A percentile compares a stretch with the other conserved stretches of the same genome.
Conservation (phyloP, 2,329 filamentous ascomycete species). For the Diaporthe velutina region DNA sequence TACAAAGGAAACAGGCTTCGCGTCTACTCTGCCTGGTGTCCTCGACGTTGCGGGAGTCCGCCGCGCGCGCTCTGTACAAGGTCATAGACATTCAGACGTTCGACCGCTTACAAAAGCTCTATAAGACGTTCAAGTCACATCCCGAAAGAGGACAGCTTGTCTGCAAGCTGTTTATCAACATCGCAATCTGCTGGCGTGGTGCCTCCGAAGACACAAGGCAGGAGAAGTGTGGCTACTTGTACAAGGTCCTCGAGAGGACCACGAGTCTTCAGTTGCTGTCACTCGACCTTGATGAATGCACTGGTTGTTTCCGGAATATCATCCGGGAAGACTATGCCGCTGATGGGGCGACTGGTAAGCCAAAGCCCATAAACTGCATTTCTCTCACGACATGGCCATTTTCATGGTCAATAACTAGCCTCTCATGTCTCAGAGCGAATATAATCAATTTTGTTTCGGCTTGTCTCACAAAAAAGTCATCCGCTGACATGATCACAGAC, state of each 20-base stretch:
- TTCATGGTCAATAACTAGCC: not conserved
- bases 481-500: not conserved
- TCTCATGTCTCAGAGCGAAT: not conserved
- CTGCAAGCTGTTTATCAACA: not conserved
- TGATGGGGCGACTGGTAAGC: not conserved
- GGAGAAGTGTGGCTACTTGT: not conserved
- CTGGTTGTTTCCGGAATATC: not conserved
- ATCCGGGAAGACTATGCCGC: too few relatives aligned
- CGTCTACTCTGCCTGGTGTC: not conserved
- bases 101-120: not conserved
- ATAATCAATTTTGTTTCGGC: not conserved
- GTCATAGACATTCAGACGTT: not conserved
- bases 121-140: not conserved
- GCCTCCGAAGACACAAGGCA: not conserved
- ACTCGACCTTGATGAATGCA: not conserved
- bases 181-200: not conserved
- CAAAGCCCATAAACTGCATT: not conserved
- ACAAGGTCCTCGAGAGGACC: not conserved
- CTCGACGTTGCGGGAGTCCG: rapidly evolving
- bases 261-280: not conserved
- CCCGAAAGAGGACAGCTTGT: not conserved
- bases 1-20: not conserved
- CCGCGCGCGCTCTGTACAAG: not conserved
- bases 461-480: not conserved
- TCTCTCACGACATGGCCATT: not conserved